These are phyloP conservation scores for Metschnikowia lochheadii DNA, from an alignment of 805 yeast species.

Conservation along the genomic window DNA sequence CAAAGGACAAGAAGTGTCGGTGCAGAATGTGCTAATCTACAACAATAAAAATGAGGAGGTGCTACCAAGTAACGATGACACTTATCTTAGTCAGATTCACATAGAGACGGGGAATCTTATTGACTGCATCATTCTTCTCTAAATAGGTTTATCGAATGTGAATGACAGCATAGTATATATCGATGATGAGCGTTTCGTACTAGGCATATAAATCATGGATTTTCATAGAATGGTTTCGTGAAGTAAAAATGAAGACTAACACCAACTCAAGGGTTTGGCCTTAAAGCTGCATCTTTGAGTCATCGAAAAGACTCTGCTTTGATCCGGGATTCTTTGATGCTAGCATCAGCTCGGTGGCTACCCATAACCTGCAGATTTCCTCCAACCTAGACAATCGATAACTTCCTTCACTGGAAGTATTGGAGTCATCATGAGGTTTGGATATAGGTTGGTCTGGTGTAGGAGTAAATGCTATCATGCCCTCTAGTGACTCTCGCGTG, in stretches of 20 bases:
- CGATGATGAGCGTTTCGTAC: not conserved
- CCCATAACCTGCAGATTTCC: constrained; percentile 57
- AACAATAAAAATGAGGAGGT: constrained; percentile 29
- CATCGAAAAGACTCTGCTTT: not conserved
- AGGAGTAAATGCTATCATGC: constrained; percentile 6
- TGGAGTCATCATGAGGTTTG: not conserved
- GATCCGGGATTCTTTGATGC: not conserved
- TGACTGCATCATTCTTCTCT: constrained; percentile 20
- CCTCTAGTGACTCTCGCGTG: constrained; percentile 5
- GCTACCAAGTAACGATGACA: constrained; percentile 16
- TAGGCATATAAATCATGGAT: not conserved
- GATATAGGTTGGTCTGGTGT: constrained; percentile 1
- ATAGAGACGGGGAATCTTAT: constrained; percentile 43
- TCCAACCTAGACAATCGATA: constrained; percentile 43
- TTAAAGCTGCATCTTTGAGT: not conserved
- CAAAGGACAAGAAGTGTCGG: constrained; percentile 4
- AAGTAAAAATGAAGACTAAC: not conserved
- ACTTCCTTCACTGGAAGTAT: constrained; percentile 7
- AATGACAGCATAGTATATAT: not conserved
- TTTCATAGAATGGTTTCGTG: not conserved
- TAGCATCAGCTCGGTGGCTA: constrained; percentile 57
- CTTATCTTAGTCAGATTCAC: constrained; percentile 33
- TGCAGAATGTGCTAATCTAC: constrained; percentile 25
- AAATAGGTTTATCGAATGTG: not conserved
- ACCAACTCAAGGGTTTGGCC: not conserved